Evolutionary conservation across 2,329 filamentous ascomycete genomes (phyloP), one percentile per base, ranked within the genome.

Genomic region (Monilinia laxa): DNA sequence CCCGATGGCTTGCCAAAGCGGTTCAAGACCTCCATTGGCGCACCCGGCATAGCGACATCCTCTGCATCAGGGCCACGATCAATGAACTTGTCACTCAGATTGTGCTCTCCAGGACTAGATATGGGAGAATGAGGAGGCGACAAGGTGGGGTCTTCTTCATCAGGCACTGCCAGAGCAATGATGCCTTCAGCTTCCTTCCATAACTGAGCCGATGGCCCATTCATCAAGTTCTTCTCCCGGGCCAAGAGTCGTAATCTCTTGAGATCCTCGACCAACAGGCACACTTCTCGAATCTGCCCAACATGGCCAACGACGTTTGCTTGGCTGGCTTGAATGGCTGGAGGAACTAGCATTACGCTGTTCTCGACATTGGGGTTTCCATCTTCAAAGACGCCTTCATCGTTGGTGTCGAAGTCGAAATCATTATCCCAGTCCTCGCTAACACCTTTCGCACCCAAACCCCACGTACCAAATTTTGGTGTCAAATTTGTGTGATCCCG

Each of bases 341-440:
- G 86, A 0, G 92, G 92, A 31, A 96, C 89, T n/a, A 89, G 78
- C 86, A 92, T 90, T 4, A 76, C 77, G 35, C 77, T 76, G 38
- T 75, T 77, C 45, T 77, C 78, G 49, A 77, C 76, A n/a, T 77
- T 77, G 5, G 69, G 76, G 47, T 78, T 73, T 54, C 79, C 80
- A 42, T 82, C 76, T 38, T 78, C 77, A 47, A 76, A 84, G 16
- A 75, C 73, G 18, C 75, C 73, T 16, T 68, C 72, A 52, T 74
- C 72, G 52, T 68, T 79, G 25, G 62, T 71, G 12, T 77, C 76
- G 75, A 94, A 93, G 68, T 94, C 90, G 72, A 96, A 95, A 76
- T 96, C 92, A 70, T 93, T 90, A 72, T 94, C 92, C 92, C 92
- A 96, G 74, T 95, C 91, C 76, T 96, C 92, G 69, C 89, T 93